These are phyloP conservation scores for Agrostemma githago DNA, from an alignment of 148 eudicot species.

Conservation along the genomic window DNA sequence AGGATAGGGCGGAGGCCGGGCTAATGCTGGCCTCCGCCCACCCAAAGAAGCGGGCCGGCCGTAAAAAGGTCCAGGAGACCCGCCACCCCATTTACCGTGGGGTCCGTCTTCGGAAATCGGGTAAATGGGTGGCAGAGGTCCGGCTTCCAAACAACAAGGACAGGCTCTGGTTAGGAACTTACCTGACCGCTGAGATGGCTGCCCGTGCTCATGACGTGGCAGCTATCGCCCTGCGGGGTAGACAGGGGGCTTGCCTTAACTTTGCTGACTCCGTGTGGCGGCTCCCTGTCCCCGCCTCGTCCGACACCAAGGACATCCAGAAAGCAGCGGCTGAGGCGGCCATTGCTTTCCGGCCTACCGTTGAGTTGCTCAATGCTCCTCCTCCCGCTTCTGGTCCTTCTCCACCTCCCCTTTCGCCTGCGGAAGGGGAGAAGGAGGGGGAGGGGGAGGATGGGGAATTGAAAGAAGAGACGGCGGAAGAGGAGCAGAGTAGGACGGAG, in stretches of 20 bases:
- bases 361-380: neutral
- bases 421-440: neutral
- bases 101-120: constrained; percentile 50
- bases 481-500: neutral
- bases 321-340: constrained; percentile 71
- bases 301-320: constrained; percentile 53
- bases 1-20: constrained; percentile 16
- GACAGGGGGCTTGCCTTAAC: constrained; percentile 47
- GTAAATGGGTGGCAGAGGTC: constrained; percentile 82
- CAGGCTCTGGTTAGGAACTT: constrained; percentile 81
- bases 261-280: constrained; percentile 78
- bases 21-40: constrained; percentile 42
- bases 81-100: constrained; percentile 85
- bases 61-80: constrained; percentile 71
- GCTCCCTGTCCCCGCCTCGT: constrained; percentile 46
- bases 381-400: neutral
- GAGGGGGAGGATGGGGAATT: neutral
- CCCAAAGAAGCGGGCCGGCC: constrained; percentile 69
- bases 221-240: constrained; percentile 52
- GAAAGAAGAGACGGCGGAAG: too few relatives aligned
- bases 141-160: constrained; percentile 72
- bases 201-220: constrained; percentile 91
- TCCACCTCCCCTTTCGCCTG: neutral
- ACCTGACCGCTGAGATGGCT: constrained; percentile 77
- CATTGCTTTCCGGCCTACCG: constrained; percentile 26